phyloP scores from a whole-genome alignment of 2,329 filamentous ascomycete species.

The Akanthomyces uredinophilus region DNA sequence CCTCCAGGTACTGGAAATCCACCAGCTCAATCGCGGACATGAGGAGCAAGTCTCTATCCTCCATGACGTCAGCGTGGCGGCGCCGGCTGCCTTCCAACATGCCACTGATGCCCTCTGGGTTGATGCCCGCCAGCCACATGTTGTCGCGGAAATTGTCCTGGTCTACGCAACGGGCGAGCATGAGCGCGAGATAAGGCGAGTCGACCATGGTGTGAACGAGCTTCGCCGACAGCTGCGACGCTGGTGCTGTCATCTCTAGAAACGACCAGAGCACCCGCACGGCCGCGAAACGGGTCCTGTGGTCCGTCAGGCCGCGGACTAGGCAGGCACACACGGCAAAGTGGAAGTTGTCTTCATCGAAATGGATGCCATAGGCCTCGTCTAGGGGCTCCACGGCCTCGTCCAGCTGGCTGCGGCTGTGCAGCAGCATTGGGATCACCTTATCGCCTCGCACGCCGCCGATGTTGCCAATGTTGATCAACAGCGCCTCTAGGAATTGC shows the following conservation, averaged over 20 bases:
- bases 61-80: constrained; percentile 39
- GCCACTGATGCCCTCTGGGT: constrained; percentile 32
- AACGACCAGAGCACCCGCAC: constrained; percentile 59
- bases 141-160: constrained; percentile 58
- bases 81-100: constrained; percentile 22
- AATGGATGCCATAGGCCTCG: constrained; percentile 61
- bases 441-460: constrained; percentile 54
- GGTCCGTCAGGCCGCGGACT: constrained; percentile 59
- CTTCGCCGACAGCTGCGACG: constrained; percentile 15
- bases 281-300: constrained; percentile 52
- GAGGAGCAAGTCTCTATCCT: constrained; percentile 58
- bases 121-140: constrained; percentile 55
- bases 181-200: constrained; percentile 57
- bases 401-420: constrained; percentile 55
- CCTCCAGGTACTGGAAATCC: constrained; percentile 61
- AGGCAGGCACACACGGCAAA: constrained; percentile 62
- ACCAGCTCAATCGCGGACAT: constrained; percentile 60
- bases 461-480: constrained; percentile 58
- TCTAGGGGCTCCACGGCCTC: constrained; percentile 59
- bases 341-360: constrained; percentile 60
- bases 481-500: constrained; percentile 58
- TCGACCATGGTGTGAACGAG: constrained; percentile 23
- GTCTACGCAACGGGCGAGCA: constrained; percentile 51
- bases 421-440: constrained; percentile 55
- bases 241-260: constrained; percentile 33